phyloP scores from a whole-genome alignment of 2,329 filamentous ascomycete genomes.

The Trichoderma endophyticum region DNA sequence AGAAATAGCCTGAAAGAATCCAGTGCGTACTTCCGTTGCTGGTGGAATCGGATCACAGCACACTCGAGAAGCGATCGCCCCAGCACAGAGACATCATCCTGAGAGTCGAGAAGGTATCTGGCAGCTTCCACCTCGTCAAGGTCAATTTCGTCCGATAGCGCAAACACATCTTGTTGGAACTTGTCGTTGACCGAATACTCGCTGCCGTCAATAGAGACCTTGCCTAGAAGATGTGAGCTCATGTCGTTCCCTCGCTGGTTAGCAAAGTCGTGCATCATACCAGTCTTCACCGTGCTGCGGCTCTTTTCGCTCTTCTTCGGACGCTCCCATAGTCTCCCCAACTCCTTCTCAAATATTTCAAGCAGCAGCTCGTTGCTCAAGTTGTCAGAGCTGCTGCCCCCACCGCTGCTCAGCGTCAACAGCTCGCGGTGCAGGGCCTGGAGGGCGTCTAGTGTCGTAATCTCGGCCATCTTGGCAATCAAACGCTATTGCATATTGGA shows the following conservation, averaged over 20 bases:
- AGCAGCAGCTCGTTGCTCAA: conserved; percentile 69
- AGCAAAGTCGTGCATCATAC: conserved; percentile 40
- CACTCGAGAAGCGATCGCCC: conserved; percentile 73
- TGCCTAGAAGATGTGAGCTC: conserved; percentile 52
- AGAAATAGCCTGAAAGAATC: conserved; percentile 80
- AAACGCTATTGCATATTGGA: conserved; percentile 47
- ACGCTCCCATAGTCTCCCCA: conserved; percentile 73
- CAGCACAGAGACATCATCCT: conserved; percentile 64
- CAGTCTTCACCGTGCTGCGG: conserved; percentile 65
- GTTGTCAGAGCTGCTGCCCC: conserved; percentile 57
- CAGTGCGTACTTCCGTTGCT: conserved; percentile 76
- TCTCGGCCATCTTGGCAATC: conserved; percentile 63
- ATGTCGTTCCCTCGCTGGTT: not conserved
- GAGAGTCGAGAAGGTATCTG: conserved; percentile 68
- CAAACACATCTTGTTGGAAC: conserved; percentile 78
- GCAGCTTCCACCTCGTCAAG: conserved; percentile 87
- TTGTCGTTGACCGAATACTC: conserved; percentile 81
- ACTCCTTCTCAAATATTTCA: conserved; percentile 66
- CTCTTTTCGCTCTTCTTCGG: conserved; percentile 71
- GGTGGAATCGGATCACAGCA: conserved; percentile 83
- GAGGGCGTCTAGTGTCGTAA: conserved; percentile 71
- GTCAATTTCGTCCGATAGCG: conserved; percentile 83
- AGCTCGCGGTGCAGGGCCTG: conserved; percentile 85
- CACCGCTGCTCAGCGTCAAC: conserved; percentile 68
- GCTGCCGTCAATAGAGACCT: conserved; percentile 67